Evolutionary conservation across 257 asterid species (phyloP).

Genomic region (Solanum pinnatisectum): DNA sequence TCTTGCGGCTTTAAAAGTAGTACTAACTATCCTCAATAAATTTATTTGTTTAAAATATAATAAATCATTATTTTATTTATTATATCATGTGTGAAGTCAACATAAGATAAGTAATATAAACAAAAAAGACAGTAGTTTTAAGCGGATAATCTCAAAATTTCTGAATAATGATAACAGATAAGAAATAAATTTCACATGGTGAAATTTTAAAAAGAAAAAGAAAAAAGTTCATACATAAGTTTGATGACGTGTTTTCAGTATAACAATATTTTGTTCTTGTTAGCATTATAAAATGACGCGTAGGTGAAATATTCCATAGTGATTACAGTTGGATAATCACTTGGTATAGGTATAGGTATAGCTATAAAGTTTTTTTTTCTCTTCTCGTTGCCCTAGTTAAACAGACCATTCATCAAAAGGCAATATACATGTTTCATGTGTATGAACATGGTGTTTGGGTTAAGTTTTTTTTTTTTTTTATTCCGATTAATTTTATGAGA

Average conservation of each 20-base stretch:
- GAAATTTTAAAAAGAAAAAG: background rate
- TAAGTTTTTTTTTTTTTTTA: no score
- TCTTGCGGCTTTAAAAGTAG: background rate
- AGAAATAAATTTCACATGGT: background rate
- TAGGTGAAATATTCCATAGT: background rate
- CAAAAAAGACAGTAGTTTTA: no score
- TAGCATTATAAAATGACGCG: background rate
- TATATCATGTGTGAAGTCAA: accelerated
- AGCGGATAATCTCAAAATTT: background rate
- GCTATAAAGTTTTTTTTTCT: background rate
- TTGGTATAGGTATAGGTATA: background rate
- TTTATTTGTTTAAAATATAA: no score
- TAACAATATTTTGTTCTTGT: background rate
- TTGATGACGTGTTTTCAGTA: background rate
- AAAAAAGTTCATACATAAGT: background rate
- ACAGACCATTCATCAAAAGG: background rate
- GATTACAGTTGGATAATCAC: background rate
- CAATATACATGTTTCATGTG: background rate
- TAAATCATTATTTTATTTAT: no score
- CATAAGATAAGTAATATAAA: no score
- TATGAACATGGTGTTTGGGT: no score
- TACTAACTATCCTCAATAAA: no score
- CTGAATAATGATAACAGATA: background rate
- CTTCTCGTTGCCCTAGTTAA: background rate
- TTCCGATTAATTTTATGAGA: accelerated